phyloP scores from a whole-genome alignment of 768 basidiomycete genomes.

The Mycena albidolilacea region DNA sequence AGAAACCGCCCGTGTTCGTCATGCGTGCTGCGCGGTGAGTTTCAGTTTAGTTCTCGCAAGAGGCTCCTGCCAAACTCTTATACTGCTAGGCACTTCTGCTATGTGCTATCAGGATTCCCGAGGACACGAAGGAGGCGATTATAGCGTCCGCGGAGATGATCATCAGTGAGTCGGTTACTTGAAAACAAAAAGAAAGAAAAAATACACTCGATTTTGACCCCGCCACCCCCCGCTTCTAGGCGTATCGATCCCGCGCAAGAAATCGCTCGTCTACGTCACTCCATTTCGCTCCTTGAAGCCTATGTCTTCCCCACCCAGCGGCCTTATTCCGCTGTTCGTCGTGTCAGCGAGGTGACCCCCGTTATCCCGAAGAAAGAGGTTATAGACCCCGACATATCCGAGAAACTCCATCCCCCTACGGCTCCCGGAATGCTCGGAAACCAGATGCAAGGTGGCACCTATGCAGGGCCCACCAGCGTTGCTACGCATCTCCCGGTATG shows the following conservation, averaged over 20 bases:
- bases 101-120: slow-evolving; percentile 85
- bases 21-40: slow-evolving; percentile 85
- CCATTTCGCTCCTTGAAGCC: slow-evolving; percentile 76
- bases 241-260: slow-evolving; percentile 77
- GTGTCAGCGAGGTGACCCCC: slow-evolving; percentile 54
- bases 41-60: slow-evolving; percentile 35
- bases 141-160: slow-evolving; percentile 71
- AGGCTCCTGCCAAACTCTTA: slow-evolving; percentile 33
- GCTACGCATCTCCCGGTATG: slow-evolving; percentile 78
- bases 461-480: slow-evolving; percentile 85
- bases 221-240: slow-evolving; percentile 38
- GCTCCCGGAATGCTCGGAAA: slow-evolving; percentile 79
- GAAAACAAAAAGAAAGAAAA: neutral
- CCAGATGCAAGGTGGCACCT: slow-evolving; percentile 77
- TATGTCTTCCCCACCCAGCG: slow-evolving; percentile 67
- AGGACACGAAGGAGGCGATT: slow-evolving; percentile 71
- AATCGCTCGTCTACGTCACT: slow-evolving; percentile 78
- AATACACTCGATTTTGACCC: slow-evolving; percentile 19
- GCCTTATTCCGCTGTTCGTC: slow-evolving; percentile 48
- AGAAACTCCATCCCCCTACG: slow-evolving; percentile 55
- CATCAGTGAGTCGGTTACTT: slow-evolving; percentile 61
- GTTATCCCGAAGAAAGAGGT: slow-evolving; percentile 69
- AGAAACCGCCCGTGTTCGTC: slow-evolving; percentile 93
- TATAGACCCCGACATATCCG: slow-evolving; percentile 61
- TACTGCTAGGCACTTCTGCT: slow-evolving; percentile 76